Percentiles rank a stretch among this genome's conserved stretches.
Conservation (phyloP, 2,329 filamentous ascomycete species). For the Alternaria atra region DNA sequence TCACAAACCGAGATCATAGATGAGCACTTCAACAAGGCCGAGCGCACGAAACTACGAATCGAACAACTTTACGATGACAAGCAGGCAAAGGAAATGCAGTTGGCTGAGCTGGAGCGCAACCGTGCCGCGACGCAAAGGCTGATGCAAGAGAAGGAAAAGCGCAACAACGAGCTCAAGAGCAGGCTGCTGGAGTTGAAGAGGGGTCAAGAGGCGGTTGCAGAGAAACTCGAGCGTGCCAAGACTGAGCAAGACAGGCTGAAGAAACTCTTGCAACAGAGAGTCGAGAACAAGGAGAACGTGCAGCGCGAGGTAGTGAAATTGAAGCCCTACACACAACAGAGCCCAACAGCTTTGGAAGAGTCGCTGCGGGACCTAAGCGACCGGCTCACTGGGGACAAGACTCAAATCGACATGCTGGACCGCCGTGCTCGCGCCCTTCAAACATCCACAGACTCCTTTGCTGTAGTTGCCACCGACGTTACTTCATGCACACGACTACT, state of each 20-base stretch:
- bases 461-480: constrained; percentile 84
- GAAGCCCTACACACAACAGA: constrained; percentile 90
- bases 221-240: constrained; percentile 84
- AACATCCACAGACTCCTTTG: constrained; percentile 89
- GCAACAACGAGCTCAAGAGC: constrained; percentile 88
- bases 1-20: constrained; percentile 90
- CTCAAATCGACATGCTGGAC: constrained; percentile 87
- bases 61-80: constrained; percentile 87
- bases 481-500: constrained; percentile 87
- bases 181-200: constrained; percentile 80
- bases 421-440: constrained; percentile 87
- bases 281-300: constrained; percentile 72
- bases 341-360: constrained; percentile 81
- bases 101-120: constrained; percentile 83
- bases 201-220: constrained; percentile 82
- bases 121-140: constrained; percentile 81
- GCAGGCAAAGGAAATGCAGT: constrained; percentile 80
- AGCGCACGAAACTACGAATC: constrained; percentile 85
- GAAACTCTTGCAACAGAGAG: constrained; percentile 74
- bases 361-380: constrained; percentile 83
- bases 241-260: constrained; percentile 81
- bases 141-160: constrained; percentile 82
- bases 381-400: constrained; percentile 78
- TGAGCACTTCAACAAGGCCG: constrained; percentile 90
- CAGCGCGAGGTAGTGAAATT: constrained; percentile 89